Percentiles rank a stretch among this genome's conserved stretches.
These are phyloP conservation scores for Botryotinia convoluta DNA, from an alignment of 2,329 filamentous ascomycete genomes.

Conservation along the genomic window DNA sequence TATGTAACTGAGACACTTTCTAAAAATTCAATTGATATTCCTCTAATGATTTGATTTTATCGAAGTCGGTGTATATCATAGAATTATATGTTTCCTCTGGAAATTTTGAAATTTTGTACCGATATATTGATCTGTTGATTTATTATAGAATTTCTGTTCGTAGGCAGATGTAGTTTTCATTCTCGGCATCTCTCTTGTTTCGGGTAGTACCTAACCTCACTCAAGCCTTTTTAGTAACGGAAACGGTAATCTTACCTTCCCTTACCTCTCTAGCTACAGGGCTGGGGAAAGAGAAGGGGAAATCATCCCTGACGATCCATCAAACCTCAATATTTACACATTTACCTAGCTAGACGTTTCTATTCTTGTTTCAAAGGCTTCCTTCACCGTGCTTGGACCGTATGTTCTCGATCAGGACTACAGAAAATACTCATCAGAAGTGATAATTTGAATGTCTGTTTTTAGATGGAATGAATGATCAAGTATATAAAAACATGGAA, in stretches of 20 bases:
- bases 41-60: neutral
- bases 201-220: neutral
- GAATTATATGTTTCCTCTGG: no score
- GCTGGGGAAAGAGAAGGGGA: neutral
- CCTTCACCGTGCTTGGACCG: neutral
- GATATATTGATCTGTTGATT: neutral
- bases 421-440: neutral
- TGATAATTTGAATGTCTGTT: neutral
- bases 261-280: neutral
- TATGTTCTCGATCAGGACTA: neutral
- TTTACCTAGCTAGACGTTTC: neutral
- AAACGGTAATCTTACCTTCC: neutral
- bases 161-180: neutral
- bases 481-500: neutral
- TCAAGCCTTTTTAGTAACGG: neutral
- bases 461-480: neutral
- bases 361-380: neutral
- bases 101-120: rapidly evolving
- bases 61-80: neutral
- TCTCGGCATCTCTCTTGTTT: neutral
- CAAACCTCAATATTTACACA: neutral
- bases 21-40: neutral
- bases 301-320: slow-evolving; percentile 9
- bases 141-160: neutral
- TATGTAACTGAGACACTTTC: neutral